These are phyloP conservation scores for Colletotrichum echinochloae DNA, from an alignment of 2,329 filamentous ascomycete species.

Conservation along the genomic window DNA sequence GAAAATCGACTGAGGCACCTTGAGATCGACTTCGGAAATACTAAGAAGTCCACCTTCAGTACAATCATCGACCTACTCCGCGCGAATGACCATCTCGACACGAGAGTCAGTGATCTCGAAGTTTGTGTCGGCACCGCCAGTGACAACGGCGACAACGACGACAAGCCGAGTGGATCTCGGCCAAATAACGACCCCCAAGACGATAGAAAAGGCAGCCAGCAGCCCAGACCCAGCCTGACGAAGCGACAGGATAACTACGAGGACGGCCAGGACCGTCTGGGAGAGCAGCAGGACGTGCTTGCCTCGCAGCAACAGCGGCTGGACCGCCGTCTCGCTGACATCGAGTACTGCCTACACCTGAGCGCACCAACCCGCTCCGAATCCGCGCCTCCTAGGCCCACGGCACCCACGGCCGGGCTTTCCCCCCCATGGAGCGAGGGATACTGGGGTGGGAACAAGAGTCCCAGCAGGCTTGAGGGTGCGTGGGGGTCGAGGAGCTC, in stretches of 20 bases:
- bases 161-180: not conserved
- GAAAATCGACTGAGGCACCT: not conserved
- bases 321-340: conserved; percentile 8
- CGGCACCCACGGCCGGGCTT: not conserved
- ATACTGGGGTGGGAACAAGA: conserved; percentile 11
- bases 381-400: not conserved
- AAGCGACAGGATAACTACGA: conserved; percentile 4
- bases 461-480: conserved; percentile 2
- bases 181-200: not conserved
- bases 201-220: not conserved
- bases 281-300: conserved; percentile 19
- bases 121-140: not conserved
- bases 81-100: not conserved
- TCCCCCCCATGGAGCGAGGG: conserved; percentile 1
- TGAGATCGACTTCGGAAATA: not conserved
- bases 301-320: conserved; percentile 18
- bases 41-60: not conserved
- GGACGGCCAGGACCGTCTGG: conserved; percentile 4
- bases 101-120: not conserved
- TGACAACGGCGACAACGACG: not conserved
- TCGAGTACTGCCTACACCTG: not conserved
- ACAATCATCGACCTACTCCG: not conserved
- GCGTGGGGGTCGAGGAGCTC: not conserved
- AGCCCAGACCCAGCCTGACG: not conserved
- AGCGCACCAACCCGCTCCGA: not conserved